These are phyloP conservation scores for Cladochytrium tenue DNA, from an alignment of 371 early-diverging fungal species.

Conservation along the genomic window DNA sequence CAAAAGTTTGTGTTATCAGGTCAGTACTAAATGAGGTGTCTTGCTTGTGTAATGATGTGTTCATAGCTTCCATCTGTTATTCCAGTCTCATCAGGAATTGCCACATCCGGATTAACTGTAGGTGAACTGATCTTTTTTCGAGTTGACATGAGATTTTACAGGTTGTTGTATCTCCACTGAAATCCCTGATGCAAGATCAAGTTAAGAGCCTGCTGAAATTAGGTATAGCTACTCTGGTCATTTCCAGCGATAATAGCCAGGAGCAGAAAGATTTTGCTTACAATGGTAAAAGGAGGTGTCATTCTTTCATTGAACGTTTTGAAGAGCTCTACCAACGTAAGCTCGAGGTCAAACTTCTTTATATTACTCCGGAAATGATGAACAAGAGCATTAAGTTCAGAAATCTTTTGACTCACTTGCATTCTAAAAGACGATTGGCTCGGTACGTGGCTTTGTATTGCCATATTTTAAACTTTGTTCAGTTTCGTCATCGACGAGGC, in stretches of 20 bases:
- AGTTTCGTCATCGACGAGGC: conserved; percentile 98
- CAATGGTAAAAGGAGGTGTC: conserved; percentile 23
- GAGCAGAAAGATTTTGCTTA: conserved; percentile 63
- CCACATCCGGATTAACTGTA: conserved; percentile 78
- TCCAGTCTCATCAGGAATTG: conserved; percentile 52
- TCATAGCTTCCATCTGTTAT: conserved; percentile 73
- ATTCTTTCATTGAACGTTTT: background rate
- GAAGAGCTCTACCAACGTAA: conserved; percentile 23
- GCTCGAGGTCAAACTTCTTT: conserved; percentile 68
- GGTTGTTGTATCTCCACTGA: conserved; percentile 94
- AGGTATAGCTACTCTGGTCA: conserved; percentile 76
- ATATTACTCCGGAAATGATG: conserved; percentile 96
- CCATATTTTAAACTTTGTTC: conserved; percentile 2
- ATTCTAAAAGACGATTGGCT: conserved; percentile 65
- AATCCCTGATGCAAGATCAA: conserved; percentile 98
- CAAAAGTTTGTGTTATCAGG: conserved; percentile 96
- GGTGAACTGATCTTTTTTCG: background rate
- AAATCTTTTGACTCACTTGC: conserved; percentile 56
- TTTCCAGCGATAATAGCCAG: conserved; percentile 67
- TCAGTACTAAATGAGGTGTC: background rate
- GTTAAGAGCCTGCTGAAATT: conserved; percentile 75
- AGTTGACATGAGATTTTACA: conserved; percentile 7
- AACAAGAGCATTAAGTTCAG: conserved; percentile 70
- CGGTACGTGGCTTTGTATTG: conserved; percentile 42
- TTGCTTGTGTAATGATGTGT: background rate